Evolutionary conservation across 2,329 filamentous ascomycete species (phyloP), one percentile per base, ranked within the genome.

Genomic region (Blastomyces percursus): DNA sequence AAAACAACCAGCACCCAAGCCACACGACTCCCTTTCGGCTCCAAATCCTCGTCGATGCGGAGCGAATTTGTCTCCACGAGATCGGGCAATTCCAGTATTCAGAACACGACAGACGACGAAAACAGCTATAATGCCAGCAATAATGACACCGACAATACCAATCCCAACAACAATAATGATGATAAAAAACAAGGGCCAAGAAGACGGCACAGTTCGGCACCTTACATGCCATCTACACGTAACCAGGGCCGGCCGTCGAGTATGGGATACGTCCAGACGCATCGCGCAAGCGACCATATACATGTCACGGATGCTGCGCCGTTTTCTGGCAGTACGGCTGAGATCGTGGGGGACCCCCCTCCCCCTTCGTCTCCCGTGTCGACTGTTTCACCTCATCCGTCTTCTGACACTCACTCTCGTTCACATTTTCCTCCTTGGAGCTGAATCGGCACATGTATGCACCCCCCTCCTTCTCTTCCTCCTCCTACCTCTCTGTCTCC

Each of bases 231-330:
- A 24, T 69, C 68, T 6, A 67, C 67, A 48, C 66, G 65, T 54
- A 63, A 62, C 21, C 62, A 68, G 32, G 73, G 72, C 58, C 74
- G 79, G 52, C 79, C 79, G 0, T 79, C 78, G 7, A 80, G 79
- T 60, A 70, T 82, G 72, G 80, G 80, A 0, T 80, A 78, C 62
- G 80, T 82, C 12, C 73, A 76, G 11, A 76, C 80, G 63, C 74
- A 80, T 67, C 76, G 79, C 42, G 76, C 78, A 3, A 76, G 74
- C 61, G 79, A 81, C 59, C 76, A 79, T 63, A 80, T 81, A 42
- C 76, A 78, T 62, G 73, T 77, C 30, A 75, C 72, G 66, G 72
- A 76, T 42, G 68, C 73, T 60, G 67, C 71, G 5, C 72, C 74
- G 12, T 71, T 77, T 40, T 69, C 73, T 7, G 77, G 77, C 12